phyloP scores from a whole-genome alignment of 2,329 filamentous ascomycete genomes.

The Metarhizium sp. region DNA sequence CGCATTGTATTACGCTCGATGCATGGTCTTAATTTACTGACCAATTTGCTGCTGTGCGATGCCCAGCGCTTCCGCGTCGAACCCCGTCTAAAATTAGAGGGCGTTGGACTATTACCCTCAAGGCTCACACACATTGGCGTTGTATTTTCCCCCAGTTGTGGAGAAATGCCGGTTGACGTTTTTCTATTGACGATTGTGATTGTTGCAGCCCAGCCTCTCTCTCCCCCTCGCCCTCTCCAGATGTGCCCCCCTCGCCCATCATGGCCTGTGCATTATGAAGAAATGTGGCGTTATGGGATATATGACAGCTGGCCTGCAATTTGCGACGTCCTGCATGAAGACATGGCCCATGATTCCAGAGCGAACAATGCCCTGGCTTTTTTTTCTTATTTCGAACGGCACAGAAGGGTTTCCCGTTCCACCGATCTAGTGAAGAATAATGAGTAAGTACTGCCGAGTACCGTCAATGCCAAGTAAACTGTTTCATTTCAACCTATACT shows the following conservation, averaged over 20 bases:
- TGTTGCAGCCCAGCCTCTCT: background rate
- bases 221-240: background rate
- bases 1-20: too few relatives aligned
- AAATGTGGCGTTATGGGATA: background rate
- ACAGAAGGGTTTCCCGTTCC: too few relatives aligned
- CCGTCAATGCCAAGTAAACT: background rate
- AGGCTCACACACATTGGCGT: background rate
- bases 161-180: background rate
- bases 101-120: background rate
- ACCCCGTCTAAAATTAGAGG: too few relatives aligned
- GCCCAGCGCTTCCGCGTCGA: too few relatives aligned
- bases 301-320: background rate
- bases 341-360: background rate
- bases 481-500: background rate
- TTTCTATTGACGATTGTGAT: background rate
- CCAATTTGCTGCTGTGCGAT: too few relatives aligned
- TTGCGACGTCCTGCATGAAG: background rate
- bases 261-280: background rate
- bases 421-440: background rate
- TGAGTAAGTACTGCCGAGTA: background rate
- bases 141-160: background rate
- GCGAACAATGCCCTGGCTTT: background rate
- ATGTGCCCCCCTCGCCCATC: background rate
- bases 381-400: background rate
- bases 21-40: too few relatives aligned